A percentile compares a stretch with the other conserved stretches of the same genome.
Conservation (phyloP, 129 eudicot genomes). For the Erigeron canadensis region DNA sequence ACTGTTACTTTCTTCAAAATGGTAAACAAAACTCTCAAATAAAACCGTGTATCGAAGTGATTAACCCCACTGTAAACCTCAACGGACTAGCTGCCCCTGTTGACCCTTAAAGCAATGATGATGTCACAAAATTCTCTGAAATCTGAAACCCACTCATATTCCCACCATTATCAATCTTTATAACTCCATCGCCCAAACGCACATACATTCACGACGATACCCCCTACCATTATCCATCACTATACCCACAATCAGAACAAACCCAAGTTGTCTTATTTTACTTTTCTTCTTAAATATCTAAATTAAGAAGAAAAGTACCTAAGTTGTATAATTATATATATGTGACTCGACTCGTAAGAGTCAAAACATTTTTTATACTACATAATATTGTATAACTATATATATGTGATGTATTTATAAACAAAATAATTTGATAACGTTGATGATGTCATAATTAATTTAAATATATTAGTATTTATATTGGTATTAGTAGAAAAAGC, state of each 20-base stretch:
- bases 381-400: too few species aligned
- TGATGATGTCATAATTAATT: too few species aligned
- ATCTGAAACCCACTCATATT: conserved; percentile 50
- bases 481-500: too few species aligned
- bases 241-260: conserved; percentile 68
- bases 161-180: conserved; percentile 28
- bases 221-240: conserved; percentile 99
- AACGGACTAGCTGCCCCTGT: conserved; percentile 41
- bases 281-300: conserved; percentile 48
- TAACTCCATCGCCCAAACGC: conserved; percentile 51
- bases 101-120: conserved; percentile 68
- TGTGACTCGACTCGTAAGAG: too few species aligned
- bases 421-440: too few species aligned
- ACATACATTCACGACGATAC: conserved; percentile 50
- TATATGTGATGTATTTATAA: too few species aligned
- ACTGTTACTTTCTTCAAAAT: too few species aligned
- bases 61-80: conserved; percentile 62
- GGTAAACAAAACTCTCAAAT: conserved; percentile 85
- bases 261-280: conserved; percentile 56
- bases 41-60: conserved; percentile 60
- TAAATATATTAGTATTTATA: too few species aligned
- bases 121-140: conserved; percentile 46
- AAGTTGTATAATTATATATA: too few species aligned
- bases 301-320: too few species aligned
- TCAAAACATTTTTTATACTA: too few species aligned